These are phyloP conservation scores for Cyberlindnera suaveolens DNA, from an alignment of 805 yeast genomes.

Conservation along the genomic window DNA sequence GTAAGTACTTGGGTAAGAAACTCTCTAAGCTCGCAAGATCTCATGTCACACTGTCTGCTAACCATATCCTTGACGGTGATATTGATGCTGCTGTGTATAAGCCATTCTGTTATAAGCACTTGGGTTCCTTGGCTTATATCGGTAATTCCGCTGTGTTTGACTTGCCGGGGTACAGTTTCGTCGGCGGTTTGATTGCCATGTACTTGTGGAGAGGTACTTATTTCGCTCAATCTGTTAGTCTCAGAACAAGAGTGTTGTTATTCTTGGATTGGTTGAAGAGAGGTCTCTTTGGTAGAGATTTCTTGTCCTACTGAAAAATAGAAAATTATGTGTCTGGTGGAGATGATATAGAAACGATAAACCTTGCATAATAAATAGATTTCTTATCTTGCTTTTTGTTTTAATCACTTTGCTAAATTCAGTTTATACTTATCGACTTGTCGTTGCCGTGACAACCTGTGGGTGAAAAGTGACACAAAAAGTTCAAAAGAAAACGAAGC, in stretches of 20 bases:
- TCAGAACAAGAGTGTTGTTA: constrained; percentile 55
- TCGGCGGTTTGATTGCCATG: constrained; percentile 66
- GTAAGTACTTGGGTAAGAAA: constrained; percentile 57
- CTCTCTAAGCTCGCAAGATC: constrained; percentile 45
- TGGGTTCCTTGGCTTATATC: constrained; percentile 63
- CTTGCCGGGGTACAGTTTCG: constrained; percentile 50
- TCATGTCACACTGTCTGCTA: constrained; percentile 35
- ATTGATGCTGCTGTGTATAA: constrained; percentile 47
- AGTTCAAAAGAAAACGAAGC: too few species aligned
- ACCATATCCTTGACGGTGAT: constrained; percentile 45
- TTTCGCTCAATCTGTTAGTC: constrained; percentile 60
- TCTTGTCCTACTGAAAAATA: constrained; percentile 17
- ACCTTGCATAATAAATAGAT: background rate
- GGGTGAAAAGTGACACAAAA: too few species aligned
- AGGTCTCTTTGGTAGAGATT: constrained; percentile 49
- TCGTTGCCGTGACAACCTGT: too few species aligned
- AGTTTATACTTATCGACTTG: too few species aligned
- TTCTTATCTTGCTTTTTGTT: too few species aligned
- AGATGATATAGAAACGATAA: background rate
- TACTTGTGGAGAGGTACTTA: constrained; percentile 68
- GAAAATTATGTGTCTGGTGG: background rate
- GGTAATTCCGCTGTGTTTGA: constrained; percentile 71
- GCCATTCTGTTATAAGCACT: constrained; percentile 57
- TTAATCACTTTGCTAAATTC: too few species aligned
- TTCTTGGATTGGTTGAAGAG: constrained; percentile 67